Percentiles rank a stretch among this genome's conserved stretches.
Conservation (phyloP, 78 protist genomes). For the Polysphondylium violaceum region DNA sequence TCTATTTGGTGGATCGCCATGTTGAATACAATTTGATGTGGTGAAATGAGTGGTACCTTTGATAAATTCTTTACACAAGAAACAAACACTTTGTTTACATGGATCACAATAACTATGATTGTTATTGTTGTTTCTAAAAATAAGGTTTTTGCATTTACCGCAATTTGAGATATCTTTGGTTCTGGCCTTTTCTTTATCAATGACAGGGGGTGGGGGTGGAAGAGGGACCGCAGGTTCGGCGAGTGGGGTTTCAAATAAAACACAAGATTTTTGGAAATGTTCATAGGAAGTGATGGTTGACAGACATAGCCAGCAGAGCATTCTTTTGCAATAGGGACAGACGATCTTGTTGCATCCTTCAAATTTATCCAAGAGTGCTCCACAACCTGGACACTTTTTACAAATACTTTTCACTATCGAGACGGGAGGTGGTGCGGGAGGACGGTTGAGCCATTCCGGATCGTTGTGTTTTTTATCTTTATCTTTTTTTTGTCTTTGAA, state of each 20-base stretch:
- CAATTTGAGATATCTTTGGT: background rate
- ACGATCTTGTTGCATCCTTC: slow-evolving; percentile 37
- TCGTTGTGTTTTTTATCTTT: too few relatives aligned
- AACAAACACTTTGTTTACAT: background rate
- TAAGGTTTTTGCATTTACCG: background rate
- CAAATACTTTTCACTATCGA: too few relatives aligned
- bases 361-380: background rate
- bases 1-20: slow-evolving; percentile 1
- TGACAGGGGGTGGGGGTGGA: background rate
- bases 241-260: background rate
- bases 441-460: too few relatives aligned
- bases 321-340: background rate
- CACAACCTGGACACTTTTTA: slow-evolving; percentile 15
- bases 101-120: background rate
- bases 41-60: background rate
- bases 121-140: background rate
- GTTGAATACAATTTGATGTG: background rate
- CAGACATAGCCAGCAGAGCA: slow-evolving; percentile 25
- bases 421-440: too few relatives aligned
- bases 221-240: too few relatives aligned
- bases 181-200: background rate
- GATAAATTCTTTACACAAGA: background rate
- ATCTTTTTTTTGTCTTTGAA: too few relatives aligned
- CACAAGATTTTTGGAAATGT: slow-evolving; percentile 18
- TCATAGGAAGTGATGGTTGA: background rate